Conservation (phyloP, 83 land plant genomes). For the Isoetes engelmannii region DNA sequence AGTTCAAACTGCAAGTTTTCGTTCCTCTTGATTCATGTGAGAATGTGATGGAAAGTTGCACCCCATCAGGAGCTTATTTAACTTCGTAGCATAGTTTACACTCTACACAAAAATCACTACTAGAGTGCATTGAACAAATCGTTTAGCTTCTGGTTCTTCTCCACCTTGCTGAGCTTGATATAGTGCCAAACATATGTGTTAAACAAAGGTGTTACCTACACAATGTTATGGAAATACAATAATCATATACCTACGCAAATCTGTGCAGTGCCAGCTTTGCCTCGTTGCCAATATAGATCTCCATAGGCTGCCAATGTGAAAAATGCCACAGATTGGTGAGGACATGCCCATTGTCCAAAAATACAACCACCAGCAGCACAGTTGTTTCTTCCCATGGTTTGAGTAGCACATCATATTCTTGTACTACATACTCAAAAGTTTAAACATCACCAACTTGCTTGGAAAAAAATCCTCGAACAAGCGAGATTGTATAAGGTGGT, state of each 20-base stretch:
- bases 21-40: constrained; percentile 96
- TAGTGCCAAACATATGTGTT: too few relatives aligned
- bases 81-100: constrained; percentile 89
- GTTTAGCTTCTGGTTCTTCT: constrained; percentile 93
- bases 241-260: constrained; percentile 80
- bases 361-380: background rate
- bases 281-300: constrained; percentile 97
- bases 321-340: constrained; percentile 55
- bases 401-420: background rate
- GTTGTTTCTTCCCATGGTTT: background rate
- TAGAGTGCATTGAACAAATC: constrained; percentile 97
- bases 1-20: constrained; percentile 31
- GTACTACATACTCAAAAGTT: too few relatives aligned
- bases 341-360: constrained; percentile 18
- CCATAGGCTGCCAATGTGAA: constrained; percentile 86
- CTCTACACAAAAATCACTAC: constrained; percentile 98
- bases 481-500: too few relatives aligned
- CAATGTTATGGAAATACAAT: too few relatives aligned
- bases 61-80: constrained; percentile 87
- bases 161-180: constrained; percentile 85
- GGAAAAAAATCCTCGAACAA: too few relatives aligned
- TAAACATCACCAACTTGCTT: too few relatives aligned
- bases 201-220: too few relatives aligned
- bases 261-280: constrained; percentile 97
- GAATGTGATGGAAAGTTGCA: constrained; percentile 98